phyloP scores from a whole-genome alignment of 192 early-diverging fungal species.

The Radiomyces spectabilis region DNA sequence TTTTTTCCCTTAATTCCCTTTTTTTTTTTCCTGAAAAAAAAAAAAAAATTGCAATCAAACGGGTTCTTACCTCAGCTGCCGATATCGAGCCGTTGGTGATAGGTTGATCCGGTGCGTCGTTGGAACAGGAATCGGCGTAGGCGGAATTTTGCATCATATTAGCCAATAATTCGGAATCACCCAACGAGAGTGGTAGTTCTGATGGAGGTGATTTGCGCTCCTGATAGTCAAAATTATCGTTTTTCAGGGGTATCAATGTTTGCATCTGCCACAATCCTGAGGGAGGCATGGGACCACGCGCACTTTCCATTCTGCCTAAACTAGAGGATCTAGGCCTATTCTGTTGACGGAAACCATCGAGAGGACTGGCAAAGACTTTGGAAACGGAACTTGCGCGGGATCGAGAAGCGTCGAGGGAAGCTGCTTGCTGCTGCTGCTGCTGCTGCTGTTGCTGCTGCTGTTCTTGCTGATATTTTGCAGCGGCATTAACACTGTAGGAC shows the following conservation, averaged over 20 bases:
- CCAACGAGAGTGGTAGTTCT: slow-evolving; percentile 1
- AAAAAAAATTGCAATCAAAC: too few species aligned
- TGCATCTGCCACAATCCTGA: not conserved
- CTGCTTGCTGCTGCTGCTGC: too few species aligned
- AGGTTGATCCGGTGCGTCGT: too few species aligned
- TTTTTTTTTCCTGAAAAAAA: too few species aligned
- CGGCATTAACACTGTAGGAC: slow-evolving; percentile 24
- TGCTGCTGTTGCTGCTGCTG: too few species aligned
- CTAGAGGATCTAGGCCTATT: slow-evolving; percentile 42
- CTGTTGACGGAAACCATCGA: slow-evolving; percentile 31
- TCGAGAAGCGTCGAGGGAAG: too few species aligned
- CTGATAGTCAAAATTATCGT: not conserved
- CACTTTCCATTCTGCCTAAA: slow-evolving; percentile 34
- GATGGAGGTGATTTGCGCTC: not conserved
- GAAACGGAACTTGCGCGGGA: not conserved
- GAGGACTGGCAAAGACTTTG: not conserved
- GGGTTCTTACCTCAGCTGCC: too few species aligned
- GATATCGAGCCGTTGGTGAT: too few species aligned
- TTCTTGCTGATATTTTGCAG: slow-evolving; percentile 9
- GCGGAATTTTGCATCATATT: slow-evolving; percentile 1
- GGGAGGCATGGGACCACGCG: not conserved
- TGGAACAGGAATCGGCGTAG: not conserved
- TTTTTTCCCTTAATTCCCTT: too few species aligned
- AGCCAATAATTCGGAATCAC: slow-evolving; percentile 9
- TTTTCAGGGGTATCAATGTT: not conserved